phyloP scores from a whole-genome alignment of 2,329 filamentous ascomycete genomes.

The Penicillium sp. region DNA sequence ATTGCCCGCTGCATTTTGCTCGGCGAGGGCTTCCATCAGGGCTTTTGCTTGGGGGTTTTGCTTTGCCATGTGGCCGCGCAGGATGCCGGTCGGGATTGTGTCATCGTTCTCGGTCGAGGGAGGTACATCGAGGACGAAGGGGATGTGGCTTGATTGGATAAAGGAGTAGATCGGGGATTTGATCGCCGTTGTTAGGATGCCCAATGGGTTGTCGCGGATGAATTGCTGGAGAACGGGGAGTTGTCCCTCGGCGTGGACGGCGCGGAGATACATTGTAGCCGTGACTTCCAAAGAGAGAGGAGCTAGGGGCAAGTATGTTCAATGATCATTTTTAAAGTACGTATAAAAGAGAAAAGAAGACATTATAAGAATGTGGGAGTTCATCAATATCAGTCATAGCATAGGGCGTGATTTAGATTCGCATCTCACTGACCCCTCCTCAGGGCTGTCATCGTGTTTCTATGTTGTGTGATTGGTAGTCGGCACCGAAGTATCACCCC shows the following conservation, averaged over 20 bases:
- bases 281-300: background rate
- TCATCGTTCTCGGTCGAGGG: constrained; percentile 37
- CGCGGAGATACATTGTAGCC: constrained; percentile 57
- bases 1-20: constrained; percentile 61
- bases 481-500: background rate
- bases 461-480: background rate
- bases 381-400: background rate
- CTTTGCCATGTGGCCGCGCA: constrained; percentile 56
- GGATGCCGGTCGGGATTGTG: constrained; percentile 35
- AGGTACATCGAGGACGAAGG: constrained; percentile 56
- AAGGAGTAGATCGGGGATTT: constrained; percentile 49
- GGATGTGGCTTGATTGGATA: constrained; percentile 62
- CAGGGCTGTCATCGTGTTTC: background rate
- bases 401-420: background rate
- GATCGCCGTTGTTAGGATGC: constrained; percentile 48
- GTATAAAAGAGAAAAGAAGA: background rate
- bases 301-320: background rate
- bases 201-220: constrained; percentile 60
- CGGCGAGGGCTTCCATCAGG: constrained; percentile 45
- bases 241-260: constrained; percentile 53
- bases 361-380: background rate
- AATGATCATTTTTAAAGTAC: background rate
- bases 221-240: constrained; percentile 55
- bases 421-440: background rate
- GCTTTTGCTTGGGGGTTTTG: constrained; percentile 10